Evolutionary conservation across 2,329 filamentous ascomycete species (phyloP).

Genomic region (Incumbomyces lentus): DNA sequence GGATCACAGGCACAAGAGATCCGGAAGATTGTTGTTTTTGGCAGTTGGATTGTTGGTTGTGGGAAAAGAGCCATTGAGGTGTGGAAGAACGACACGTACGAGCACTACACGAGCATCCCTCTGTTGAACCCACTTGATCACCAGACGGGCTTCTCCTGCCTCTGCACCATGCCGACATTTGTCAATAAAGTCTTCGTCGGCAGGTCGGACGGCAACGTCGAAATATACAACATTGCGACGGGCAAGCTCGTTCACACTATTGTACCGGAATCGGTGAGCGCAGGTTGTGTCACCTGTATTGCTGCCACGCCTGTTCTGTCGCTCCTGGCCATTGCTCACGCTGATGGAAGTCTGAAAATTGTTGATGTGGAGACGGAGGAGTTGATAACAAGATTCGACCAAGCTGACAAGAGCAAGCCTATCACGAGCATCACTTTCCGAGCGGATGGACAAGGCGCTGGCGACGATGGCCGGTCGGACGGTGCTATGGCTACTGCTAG

Average conservation of each 20-base stretch:
- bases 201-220: constrained; percentile 74
- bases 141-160: constrained; percentile 60
- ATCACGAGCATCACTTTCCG: constrained; percentile 82
- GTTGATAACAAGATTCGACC: constrained; percentile 43
- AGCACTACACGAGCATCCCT: constrained; percentile 79
- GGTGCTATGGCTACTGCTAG: constrained; percentile 93
- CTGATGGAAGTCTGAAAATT: constrained; percentile 65
- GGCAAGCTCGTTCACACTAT: constrained; percentile 86
- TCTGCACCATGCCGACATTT: constrained; percentile 86
- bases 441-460: constrained; percentile 78
- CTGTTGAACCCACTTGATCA: constrained; percentile 46
- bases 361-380: constrained; percentile 75
- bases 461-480: constrained; percentile 70
- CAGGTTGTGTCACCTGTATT: constrained; percentile 75
- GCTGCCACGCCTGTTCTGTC: constrained; percentile 76
- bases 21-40: constrained; percentile 69
- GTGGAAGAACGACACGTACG: constrained; percentile 72
- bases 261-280: constrained; percentile 59
- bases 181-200: constrained; percentile 93
- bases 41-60: constrained; percentile 81
- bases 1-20: constrained; percentile 54
- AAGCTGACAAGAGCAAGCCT: constrained; percentile 27
- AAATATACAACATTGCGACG: constrained; percentile 95
- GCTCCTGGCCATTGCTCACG: constrained; percentile 78
- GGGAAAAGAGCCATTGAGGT: constrained; percentile 68